Conservation (phyloP, 257 asterid genomes). For the Sherardia arvensis region DNA sequence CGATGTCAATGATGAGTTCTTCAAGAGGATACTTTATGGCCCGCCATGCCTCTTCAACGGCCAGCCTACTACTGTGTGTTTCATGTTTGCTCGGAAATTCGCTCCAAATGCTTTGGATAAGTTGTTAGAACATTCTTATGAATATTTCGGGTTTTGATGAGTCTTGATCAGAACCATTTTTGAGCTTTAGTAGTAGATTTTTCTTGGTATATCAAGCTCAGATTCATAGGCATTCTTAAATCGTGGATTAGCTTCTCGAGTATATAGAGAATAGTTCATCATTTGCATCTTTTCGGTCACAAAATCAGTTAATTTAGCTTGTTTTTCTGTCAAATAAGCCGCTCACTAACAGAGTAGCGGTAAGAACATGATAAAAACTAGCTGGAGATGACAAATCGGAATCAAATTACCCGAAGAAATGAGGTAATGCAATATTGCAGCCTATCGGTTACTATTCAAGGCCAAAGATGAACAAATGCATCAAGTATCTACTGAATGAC, state of each 20-base stretch:
- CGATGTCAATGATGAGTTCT: constrained; percentile 41
- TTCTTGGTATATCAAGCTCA: not conserved
- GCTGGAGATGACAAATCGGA: not conserved
- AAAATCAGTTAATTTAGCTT: too few relatives aligned
- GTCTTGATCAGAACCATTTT: constrained; percentile 5
- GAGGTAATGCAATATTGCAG: not conserved
- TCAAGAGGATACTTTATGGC: constrained; percentile 35
- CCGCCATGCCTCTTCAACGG: constrained; percentile 47
- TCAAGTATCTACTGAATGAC: constrained; percentile 7
- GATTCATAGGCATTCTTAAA: constrained; percentile 2
- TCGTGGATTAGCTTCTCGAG: not conserved
- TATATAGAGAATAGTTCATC: not conserved
- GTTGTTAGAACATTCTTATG: constrained; percentile 46
- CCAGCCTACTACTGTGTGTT: constrained; percentile 63
- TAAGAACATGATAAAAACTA: not conserved
- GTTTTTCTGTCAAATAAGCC: not conserved
- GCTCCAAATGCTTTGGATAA: constrained; percentile 68
- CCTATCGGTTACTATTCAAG: not conserved
- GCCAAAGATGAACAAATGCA: constrained; percentile 1
- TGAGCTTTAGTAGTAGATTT: not conserved
- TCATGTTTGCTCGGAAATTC: constrained; percentile 69
- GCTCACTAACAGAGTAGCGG: too few relatives aligned
- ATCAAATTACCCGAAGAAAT: not conserved
- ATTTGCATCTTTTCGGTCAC: too few relatives aligned
- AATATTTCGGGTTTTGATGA: constrained; percentile 50